Evolutionary conservation across 306 rosid species (phyloP), one percentile per base, ranked within the genome.

Genomic region (Cucumis sativus): DNA sequence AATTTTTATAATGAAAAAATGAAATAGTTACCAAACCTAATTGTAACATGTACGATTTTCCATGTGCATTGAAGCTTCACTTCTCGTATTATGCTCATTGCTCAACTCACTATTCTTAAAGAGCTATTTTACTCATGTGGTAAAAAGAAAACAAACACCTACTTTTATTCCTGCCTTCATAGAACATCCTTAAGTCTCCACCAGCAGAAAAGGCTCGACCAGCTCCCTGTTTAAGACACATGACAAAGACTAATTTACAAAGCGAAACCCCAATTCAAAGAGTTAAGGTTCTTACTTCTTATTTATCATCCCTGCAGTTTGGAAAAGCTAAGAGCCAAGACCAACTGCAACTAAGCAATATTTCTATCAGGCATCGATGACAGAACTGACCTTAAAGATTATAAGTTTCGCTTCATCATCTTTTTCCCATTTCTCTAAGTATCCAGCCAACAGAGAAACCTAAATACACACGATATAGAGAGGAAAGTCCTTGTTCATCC

Each of bases 141-240:
- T 6, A 15, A 70, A 70, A 70, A 47, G 76, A 10, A 70, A 70
- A 45, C 25, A 67, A 49, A 51, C 5, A 71, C 40, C 83, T 84
- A 95, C 98, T 92, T 56, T 83, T 66, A 45, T 84, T 88, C 83
- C 85, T 87, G 77, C 97, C 96, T 72, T 88, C 93, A 78, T 86
- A 92, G 79, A 95, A 95, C 86, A 95, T 91, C 82, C 84, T 95
- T 83, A 95, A 79, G 84, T 95, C 98, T 23, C 97, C 98, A 69
- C 98, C 97, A 2, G 98, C 97, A 40, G 90, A 95, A 77, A 92
- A 95, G 56, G 97, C 98, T 78, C 98, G 85, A 52, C 98, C 97
- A 77, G 88, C 82, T 33, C 98, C 98, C 97, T 95, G 54, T n/a
- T 43, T 28, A 6, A 57, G 39, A 45, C 47, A 74, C 63, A 74